A percentile compares a stretch with the other conserved stretches of the same genome.
Evolutionary conservation across 176 grass and related monocot species (phyloP).

Genomic region (Oryza officinalis): DNA sequence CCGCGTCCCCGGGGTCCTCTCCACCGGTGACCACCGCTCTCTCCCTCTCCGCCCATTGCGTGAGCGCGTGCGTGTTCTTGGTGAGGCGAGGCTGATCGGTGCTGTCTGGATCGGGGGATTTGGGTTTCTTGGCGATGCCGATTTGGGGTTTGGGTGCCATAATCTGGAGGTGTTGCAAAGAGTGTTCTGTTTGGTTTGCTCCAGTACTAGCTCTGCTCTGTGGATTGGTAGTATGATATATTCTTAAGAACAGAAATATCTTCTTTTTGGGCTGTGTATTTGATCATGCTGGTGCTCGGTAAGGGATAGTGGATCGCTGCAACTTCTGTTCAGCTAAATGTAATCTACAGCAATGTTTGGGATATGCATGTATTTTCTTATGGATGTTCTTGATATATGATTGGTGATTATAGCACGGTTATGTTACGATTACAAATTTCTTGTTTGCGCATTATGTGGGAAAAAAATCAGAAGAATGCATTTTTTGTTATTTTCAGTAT

Average conservation of each 20-base stretch:
- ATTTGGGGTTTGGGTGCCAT: neutral
- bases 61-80: neutral
- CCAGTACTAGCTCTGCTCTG: neutral
- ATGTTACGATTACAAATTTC: neutral
- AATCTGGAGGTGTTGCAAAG: neutral
- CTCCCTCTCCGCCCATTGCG: neutral
- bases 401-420: neutral
- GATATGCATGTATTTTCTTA: neutral
- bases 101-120: neutral
- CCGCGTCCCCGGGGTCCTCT: constrained; percentile 79
- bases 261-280: neutral
- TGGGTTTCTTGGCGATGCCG: neutral
- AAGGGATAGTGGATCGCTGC: neutral
- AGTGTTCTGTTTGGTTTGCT: neutral
- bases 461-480: neutral
- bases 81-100: neutral
- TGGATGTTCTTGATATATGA: neutral
- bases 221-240: neutral
- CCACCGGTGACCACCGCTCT: constrained; percentile 50
- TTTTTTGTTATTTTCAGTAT: constrained; percentile 8
- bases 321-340: neutral
- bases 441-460: neutral
- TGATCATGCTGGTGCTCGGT: neutral
- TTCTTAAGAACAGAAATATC: neutral
- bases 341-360: neutral